A percentile compares a stretch with the other conserved stretches of the same genome.
Evolutionary conservation across 2,329 filamentous ascomycete species (phyloP).

Genomic region (Nemania bipapillata): DNA sequence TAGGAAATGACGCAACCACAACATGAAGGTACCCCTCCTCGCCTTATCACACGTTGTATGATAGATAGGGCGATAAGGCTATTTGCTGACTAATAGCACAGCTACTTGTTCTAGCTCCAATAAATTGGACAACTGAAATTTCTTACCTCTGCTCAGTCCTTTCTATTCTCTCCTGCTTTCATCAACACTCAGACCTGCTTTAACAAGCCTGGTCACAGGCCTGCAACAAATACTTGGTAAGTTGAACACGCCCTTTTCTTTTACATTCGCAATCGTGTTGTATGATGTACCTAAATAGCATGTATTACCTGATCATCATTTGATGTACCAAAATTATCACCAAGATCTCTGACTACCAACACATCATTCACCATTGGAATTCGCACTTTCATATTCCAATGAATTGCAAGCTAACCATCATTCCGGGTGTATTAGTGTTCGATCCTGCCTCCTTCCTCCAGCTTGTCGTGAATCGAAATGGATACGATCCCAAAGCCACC

Average conservation of each 20-base stretch:
- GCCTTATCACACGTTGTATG: background rate
- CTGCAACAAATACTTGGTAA: background rate
- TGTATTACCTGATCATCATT: slow-evolving; percentile 68
- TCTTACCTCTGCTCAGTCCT: background rate
- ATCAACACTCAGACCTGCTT: slow-evolving; percentile 21
- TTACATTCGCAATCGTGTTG: slow-evolving; percentile 55
- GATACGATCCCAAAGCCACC: slow-evolving; percentile 60
- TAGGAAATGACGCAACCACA: background rate
- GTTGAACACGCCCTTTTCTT: background rate
- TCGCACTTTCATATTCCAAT: slow-evolving; percentile 5
- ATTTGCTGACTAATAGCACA: slow-evolving; percentile 13
- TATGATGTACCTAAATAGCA: slow-evolving; percentile 66
- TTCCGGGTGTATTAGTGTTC: slow-evolving; percentile 8
- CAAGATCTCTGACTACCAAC: slow-evolving; percentile 73
- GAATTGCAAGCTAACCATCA: slow-evolving; percentile 32
- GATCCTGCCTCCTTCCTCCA: background rate
- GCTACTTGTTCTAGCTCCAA: background rate
- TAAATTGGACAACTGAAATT: slow-evolving; percentile 27
- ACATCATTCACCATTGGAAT: slow-evolving; percentile 44
- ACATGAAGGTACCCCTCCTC: too few species aligned
- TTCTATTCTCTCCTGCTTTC: background rate
- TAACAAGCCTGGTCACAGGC: background rate
- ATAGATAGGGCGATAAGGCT: background rate
- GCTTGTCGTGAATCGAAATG: slow-evolving; percentile 45
- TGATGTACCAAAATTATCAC: slow-evolving; percentile 71